phyloP scores from a whole-genome alignment of 352 stramenopile genomes.

The Proteromonas lacertae region DNA sequence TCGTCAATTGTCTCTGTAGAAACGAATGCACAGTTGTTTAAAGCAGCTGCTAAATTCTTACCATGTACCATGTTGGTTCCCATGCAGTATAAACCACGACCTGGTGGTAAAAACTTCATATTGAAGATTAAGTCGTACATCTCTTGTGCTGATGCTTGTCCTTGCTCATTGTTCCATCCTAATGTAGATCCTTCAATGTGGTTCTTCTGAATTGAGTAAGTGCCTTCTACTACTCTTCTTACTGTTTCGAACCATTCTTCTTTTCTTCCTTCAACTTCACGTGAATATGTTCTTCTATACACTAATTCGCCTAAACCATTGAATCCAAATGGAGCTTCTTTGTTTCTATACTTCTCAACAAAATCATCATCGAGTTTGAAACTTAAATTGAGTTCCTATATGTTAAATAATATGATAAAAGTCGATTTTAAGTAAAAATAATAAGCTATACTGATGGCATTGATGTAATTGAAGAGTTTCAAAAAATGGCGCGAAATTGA shows the following conservation, averaged over 20 bases:
- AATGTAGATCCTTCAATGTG: slow-evolving; percentile 16
- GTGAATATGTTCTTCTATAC: slow-evolving; percentile 53
- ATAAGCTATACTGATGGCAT: too few relatives aligned
- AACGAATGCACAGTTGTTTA: too few relatives aligned
- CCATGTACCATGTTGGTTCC: too few relatives aligned
- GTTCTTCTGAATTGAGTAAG: slow-evolving; percentile 56
- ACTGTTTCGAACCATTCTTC: too few relatives aligned
- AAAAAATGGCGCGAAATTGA: too few relatives aligned
- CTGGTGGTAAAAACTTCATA: slow-evolving; percentile 67
- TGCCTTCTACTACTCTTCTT: too few relatives aligned
- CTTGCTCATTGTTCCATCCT: slow-evolving; percentile 23
- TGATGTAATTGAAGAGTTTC: too few relatives aligned
- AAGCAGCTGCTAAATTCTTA: too few relatives aligned
- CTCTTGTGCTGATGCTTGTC: slow-evolving; percentile 25
- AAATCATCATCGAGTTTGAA: slow-evolving; percentile 13
- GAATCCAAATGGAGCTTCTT: slow-evolving; percentile 41
- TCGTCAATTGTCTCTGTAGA: slow-evolving; percentile 24
- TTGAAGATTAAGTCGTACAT: slow-evolving; percentile 60
- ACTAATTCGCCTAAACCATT: slow-evolving; percentile 63
- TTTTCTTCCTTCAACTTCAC: slow-evolving; percentile 40
- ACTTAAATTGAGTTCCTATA: too few relatives aligned
- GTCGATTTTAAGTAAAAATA: too few relatives aligned
- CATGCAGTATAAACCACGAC: slow-evolving; percentile 60
- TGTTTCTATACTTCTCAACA: slow-evolving; percentile 15
- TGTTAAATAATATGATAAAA: too few relatives aligned